A percentile compares a stretch with the other conserved stretches of the same genome.
These are phyloP conservation scores for Phytophthora hybrid DNA, from an alignment of 352 stramenopile genomes.

Conservation along the genomic window DNA sequence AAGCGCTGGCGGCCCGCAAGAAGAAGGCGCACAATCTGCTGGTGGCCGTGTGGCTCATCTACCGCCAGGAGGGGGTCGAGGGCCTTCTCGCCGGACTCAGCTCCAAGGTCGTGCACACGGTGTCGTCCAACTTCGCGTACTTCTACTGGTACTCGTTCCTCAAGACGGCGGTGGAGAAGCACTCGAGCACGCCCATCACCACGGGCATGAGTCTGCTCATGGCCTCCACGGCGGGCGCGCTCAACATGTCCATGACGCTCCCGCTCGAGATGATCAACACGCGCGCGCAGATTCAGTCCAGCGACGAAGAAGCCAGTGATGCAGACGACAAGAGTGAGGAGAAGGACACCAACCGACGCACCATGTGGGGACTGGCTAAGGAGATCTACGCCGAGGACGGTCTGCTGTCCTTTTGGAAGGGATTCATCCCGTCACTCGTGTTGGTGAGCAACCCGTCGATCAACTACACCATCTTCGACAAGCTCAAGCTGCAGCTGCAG, in stretches of 20 bases:
- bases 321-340: slow-evolving; percentile 32
- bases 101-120: slow-evolving; percentile 82
- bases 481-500: slow-evolving; percentile 79
- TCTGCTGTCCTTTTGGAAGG: slow-evolving; percentile 86
- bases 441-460: slow-evolving; percentile 91
- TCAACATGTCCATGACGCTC: slow-evolving; percentile 91
- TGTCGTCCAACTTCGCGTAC: slow-evolving; percentile 84
- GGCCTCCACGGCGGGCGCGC: slow-evolving; percentile 77
- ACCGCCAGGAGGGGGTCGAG: slow-evolving; percentile 65
- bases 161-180: slow-evolving; percentile 69
- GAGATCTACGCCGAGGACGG: slow-evolving; percentile 81
- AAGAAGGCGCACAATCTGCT: slow-evolving; percentile 63
- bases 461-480: slow-evolving; percentile 91
- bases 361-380: slow-evolving; percentile 55
- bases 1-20: slow-evolving; percentile 38
- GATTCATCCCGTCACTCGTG: slow-evolving; percentile 88
- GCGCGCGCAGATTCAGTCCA: slow-evolving; percentile 74
- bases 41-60: slow-evolving; percentile 70
- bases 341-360: slow-evolving; percentile 39
- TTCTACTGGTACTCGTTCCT: slow-evolving; percentile 91
- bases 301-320: slow-evolving; percentile 54
- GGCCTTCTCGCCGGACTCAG: slow-evolving; percentile 75
- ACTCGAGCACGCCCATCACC: slow-evolving; percentile 52
- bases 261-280: slow-evolving; percentile 91
- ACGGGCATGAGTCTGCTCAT: slow-evolving; percentile 80